Conservation (phyloP, 192 early-diverging fungal species). For the Chytriomyces sp. region DNA sequence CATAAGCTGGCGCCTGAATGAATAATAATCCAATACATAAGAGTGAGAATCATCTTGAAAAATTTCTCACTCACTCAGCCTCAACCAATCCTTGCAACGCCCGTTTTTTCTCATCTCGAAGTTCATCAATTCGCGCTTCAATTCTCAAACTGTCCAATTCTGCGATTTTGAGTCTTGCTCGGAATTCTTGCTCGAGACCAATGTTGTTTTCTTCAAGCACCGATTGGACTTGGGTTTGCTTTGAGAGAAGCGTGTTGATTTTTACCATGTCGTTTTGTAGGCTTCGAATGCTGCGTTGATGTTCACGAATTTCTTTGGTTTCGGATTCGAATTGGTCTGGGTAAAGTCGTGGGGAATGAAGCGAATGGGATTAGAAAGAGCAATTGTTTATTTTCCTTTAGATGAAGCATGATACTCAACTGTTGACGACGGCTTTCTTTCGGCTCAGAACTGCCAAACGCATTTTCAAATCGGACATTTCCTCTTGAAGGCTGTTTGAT, state of each 20-base stretch:
- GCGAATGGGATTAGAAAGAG: neutral
- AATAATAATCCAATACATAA: conserved; percentile 1
- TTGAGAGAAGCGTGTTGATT: conserved; percentile 63
- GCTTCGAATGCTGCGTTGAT: conserved; percentile 59
- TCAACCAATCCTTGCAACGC: conserved; percentile 64
- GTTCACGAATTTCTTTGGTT: conserved; percentile 59
- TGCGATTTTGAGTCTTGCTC: conserved; percentile 60
- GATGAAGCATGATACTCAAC: conserved; percentile 34
- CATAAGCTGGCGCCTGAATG: conserved; percentile 65
- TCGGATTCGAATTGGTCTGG: conserved; percentile 61
- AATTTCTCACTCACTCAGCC: conserved; percentile 49
- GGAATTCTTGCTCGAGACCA: conserved; percentile 63
- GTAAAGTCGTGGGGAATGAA: neutral
- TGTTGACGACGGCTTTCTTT: conserved; percentile 67
- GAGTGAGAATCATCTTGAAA: neutral
- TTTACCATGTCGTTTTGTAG: conserved; percentile 68
- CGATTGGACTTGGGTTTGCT: conserved; percentile 54
- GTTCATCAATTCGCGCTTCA: conserved; percentile 54
- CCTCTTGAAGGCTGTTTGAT: conserved; percentile 51
- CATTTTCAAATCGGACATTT: conserved; percentile 61
- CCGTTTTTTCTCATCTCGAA: conserved; percentile 56
- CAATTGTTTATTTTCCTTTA: no score
- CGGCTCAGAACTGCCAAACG: conserved; percentile 57
- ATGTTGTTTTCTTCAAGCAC: conserved; percentile 63
- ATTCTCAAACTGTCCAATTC: conserved; percentile 60